Base-by-base conservation (phyloP, 139 green algal species). In the Bryopsis sp. region DNA sequence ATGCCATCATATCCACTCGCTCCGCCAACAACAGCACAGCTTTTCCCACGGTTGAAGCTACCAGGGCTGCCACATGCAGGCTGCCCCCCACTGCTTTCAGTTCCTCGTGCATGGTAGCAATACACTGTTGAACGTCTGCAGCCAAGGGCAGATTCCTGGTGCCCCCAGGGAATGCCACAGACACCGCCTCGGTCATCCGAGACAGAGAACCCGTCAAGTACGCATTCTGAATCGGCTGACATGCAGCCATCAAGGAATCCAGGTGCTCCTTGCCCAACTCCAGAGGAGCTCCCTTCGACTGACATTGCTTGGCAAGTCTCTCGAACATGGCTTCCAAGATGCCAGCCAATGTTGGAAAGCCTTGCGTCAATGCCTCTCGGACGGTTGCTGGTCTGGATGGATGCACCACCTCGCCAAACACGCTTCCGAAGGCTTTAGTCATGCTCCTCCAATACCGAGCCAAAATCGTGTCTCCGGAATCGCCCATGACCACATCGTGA, bases 21-120 rank as follows among this genome's bases (percentile, higher is more conserved):
- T 89, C 73, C 1, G 78, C 78, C 19, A 86, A 67, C 38, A 80
- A 48, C 33, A 59, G 36, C 33, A 87, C 71, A 46, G 80, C 80
- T 66, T 82, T 82, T 34, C 80, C 81, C 37, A 86, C 79, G n/a
- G 47, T 71, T 11, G 19, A 57, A 0, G 76, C 76, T 26, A 76
- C 73, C 63, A 82, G 61, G 1, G 43, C 64, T n/a, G 73, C 43
- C 50, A 94, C 72, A 26, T 84, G 72, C 0, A 74, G 60, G 63
- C 73, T 85, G 74, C 72, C 78, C 35, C 74, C 71, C 0, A 70
- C 82, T 1, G 67, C 74, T 72, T 90, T 91, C 24, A 95, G 71
- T 78, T 95, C 87, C 74, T 94, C 89, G 58, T 96, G 88, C 50
- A 95, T 47, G 3, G n/a, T 33, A 65, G 76, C 79, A 38, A 94